Percentiles rank a stretch among this genome's conserved stretches.
These are phyloP conservation scores for Chaetomidium leptoderma DNA, from an alignment of 495 filamentous ascomycete genomes.

Conservation along the genomic window DNA sequence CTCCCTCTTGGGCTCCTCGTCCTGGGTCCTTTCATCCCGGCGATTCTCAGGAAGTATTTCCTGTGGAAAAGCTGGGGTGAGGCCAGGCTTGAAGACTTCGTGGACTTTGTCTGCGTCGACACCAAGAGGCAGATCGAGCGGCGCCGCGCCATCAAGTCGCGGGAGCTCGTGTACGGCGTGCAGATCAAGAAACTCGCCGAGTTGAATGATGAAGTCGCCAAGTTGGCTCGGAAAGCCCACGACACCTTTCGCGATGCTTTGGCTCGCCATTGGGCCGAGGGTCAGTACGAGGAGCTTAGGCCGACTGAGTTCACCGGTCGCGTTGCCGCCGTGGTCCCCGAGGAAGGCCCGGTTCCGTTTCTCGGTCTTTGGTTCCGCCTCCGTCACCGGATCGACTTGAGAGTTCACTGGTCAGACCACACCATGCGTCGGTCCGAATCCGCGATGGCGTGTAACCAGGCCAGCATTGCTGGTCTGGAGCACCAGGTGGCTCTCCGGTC, in stretches of 20 bases:
- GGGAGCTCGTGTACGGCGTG: not conserved
- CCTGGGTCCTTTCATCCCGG: slow-evolving; percentile 1
- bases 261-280: not conserved
- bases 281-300: not conserved
- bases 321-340: slow-evolving; percentile 1
- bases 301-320: not conserved
- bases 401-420: not conserved
- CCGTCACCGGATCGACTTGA: not conserved
- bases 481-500: not conserved
- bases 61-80: not conserved
- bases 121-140: not conserved
- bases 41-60: slow-evolving; percentile 2
- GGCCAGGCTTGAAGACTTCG: not conserved
- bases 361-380: slow-evolving; percentile 6
- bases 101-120: slow-evolving; percentile 12
- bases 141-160: not conserved
- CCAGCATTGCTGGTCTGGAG: not conserved
- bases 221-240: not conserved
- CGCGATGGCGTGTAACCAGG: not conserved
- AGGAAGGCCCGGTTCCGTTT: not conserved
- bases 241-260: not conserved
- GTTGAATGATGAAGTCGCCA: slow-evolving; percentile 2
- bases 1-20: not conserved
- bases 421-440: not conserved
- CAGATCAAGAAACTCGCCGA: not conserved